Percentiles rank a stretch among this genome's conserved stretches.
These are phyloP conservation scores for Trifolium pratense DNA, from an alignment of 306 rosid genomes.

Conservation along the genomic window DNA sequence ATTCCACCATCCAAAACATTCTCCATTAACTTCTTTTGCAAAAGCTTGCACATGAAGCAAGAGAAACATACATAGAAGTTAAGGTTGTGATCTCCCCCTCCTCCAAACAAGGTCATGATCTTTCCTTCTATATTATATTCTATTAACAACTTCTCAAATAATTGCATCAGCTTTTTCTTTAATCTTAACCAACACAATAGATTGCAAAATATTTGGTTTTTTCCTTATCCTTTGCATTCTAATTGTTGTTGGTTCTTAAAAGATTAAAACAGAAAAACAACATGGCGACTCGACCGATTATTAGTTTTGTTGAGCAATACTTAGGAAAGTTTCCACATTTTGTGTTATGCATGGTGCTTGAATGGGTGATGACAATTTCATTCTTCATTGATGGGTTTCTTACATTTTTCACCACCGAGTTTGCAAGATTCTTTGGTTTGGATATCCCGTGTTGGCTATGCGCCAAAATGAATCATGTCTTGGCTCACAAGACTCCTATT, in stretches of 20 bases:
- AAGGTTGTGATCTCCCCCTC: constrained; percentile 7
- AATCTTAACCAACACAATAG: constrained; percentile 22
- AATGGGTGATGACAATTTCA: constrained; percentile 66
- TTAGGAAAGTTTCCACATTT: constrained; percentile 69
- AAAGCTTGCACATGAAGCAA: constrained; percentile 23
- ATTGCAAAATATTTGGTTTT: constrained; percentile 1
- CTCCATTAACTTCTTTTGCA: constrained; percentile 25
- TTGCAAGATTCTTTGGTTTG: constrained; percentile 69
- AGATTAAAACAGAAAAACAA: neutral
- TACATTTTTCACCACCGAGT: constrained; percentile 66
- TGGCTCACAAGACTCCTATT: constrained; percentile 52
- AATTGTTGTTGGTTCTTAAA: constrained; percentile 6
- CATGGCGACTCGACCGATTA: constrained; percentile 54
- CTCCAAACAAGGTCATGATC: constrained; percentile 58
- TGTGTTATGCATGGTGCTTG: constrained; percentile 66
- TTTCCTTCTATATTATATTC: constrained; percentile 35
- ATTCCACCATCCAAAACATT: constrained; percentile 55
- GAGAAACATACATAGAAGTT: constrained; percentile 27
- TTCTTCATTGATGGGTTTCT: constrained; percentile 75
- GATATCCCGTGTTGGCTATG: constrained; percentile 75
- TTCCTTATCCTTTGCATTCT: constrained; percentile 27
- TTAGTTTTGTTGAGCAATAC: constrained; percentile 55
- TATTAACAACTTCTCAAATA: constrained; percentile 9
- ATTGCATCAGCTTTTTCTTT: neutral
- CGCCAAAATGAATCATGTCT: constrained; percentile 66